A percentile compares a stretch with the other conserved stretches of the same genome.
These are phyloP conservation scores for Diacronema lutheri DNA, from an alignment of 78 protist genomes.

Conservation along the genomic window DNA sequence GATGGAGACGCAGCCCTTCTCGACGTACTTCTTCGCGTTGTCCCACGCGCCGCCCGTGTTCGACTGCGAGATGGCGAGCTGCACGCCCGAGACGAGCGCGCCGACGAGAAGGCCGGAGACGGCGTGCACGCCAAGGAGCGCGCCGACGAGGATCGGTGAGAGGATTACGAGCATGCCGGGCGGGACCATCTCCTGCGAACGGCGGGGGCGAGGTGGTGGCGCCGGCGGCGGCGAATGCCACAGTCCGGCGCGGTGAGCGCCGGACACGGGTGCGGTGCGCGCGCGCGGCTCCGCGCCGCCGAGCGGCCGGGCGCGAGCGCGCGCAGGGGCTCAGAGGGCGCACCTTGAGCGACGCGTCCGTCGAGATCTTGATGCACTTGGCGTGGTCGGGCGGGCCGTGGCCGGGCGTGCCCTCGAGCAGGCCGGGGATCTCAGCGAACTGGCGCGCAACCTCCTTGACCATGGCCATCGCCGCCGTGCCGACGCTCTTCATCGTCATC, in stretches of 20 bases:
- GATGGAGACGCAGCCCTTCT: slow-evolving; percentile 20
- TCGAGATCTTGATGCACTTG: slow-evolving; percentile 56
- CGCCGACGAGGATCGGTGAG: slow-evolving; percentile 58
- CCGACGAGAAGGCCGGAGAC: slow-evolving; percentile 55
- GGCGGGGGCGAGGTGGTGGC: slow-evolving; percentile 28
- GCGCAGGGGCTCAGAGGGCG: background rate
- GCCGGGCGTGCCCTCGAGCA: background rate
- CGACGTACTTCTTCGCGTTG: slow-evolving; percentile 78
- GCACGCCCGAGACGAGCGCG: slow-evolving; percentile 60
- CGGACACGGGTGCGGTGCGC: background rate
- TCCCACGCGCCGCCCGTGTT: slow-evolving; percentile 83
- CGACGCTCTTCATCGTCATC: slow-evolving; percentile 70
- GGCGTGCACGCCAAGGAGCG: slow-evolving; percentile 31
- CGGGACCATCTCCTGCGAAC: slow-evolving; percentile 44
- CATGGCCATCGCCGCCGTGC: slow-evolving; percentile 65
- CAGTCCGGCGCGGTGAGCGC: too few species aligned
- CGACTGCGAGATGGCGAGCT: slow-evolving; percentile 54
- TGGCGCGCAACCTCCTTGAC: slow-evolving; percentile 63
- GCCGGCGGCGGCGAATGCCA: too few species aligned
- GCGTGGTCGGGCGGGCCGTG: slow-evolving; percentile 30
- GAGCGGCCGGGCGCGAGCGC: background rate
- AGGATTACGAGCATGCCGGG: slow-evolving; percentile 62
- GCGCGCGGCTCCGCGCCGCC: too few species aligned
- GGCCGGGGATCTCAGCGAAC: background rate
- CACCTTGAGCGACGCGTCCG: slow-evolving; percentile 53